These are phyloP conservation scores for Trichophyton verrucosum DNA, from an alignment of 2,329 filamentous ascomycete genomes.

Conservation along the genomic window DNA sequence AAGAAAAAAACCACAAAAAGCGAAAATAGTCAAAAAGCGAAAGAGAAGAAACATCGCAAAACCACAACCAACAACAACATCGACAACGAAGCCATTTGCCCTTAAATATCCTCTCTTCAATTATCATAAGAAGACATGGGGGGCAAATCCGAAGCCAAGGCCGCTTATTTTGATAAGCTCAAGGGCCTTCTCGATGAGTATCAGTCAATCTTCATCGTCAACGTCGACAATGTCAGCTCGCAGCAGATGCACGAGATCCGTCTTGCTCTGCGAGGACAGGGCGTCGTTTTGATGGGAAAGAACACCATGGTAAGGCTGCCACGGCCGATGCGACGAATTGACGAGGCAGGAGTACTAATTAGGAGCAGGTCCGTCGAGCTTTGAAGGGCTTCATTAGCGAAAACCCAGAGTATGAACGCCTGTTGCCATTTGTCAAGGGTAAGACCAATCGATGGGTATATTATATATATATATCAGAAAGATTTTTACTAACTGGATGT, in stretches of 20 bases:
- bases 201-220: conserved; percentile 95
- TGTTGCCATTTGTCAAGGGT: conserved; percentile 87
- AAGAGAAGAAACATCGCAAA: background rate
- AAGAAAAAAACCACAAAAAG: conserved; percentile 11
- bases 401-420: conserved; percentile 92
- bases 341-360: conserved; percentile 1
- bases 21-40: conserved; percentile 7
- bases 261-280: conserved; percentile 74
- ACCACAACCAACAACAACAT: background rate
- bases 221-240: conserved; percentile 98
- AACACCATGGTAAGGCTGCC: conserved; percentile 81
- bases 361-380: conserved; percentile 74
- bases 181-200: conserved; percentile 94
- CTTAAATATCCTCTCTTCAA: conserved; percentile 99
- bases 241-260: conserved; percentile 99
- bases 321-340: conserved; percentile 7
- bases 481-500: background rate
- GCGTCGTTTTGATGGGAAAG: conserved; percentile 98
- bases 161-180: conserved; percentile 99
- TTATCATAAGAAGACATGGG: conserved; percentile 85
- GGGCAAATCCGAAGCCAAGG: conserved; percentile 91
- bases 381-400: conserved; percentile 88
- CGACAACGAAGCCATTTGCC: conserved; percentile 43
- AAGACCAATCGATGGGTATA: conserved; percentile 11
- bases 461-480: background rate